Evolutionary conservation across 495 filamentous ascomycete species (phyloP).

Genomic region (Penicillium riverlandense): DNA sequence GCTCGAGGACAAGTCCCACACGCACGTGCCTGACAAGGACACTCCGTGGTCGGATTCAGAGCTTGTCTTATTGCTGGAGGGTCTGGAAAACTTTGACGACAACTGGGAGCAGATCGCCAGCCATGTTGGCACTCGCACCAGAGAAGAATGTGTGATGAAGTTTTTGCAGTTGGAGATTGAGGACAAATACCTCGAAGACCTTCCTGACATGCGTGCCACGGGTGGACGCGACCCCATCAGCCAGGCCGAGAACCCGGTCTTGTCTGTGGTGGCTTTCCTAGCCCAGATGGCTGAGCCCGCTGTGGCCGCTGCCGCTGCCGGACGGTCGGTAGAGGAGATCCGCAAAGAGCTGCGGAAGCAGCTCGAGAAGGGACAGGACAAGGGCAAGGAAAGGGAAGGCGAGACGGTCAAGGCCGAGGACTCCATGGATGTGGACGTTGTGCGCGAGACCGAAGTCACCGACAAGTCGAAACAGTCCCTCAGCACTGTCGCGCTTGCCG

Average conservation of each 20-base stretch:
- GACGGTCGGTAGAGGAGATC: constrained; percentile 77
- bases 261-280: constrained; percentile 90
- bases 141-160: constrained; percentile 93
- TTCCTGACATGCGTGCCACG: constrained; percentile 57
- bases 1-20: constrained; percentile 77
- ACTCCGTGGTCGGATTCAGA: constrained; percentile 88
- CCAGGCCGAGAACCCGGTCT: constrained; percentile 86
- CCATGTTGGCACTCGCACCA: constrained; percentile 83
- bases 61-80: constrained; percentile 77
- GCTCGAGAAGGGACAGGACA: constrained; percentile 54
- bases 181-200: constrained; percentile 77
- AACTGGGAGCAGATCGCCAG: constrained; percentile 91
- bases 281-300: constrained; percentile 81
- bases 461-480: constrained; percentile 41
- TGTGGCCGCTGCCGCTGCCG: constrained; percentile 82
- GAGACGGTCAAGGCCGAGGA: constrained; percentile 52
- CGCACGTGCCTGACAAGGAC: constrained; percentile 66
- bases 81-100: constrained; percentile 83
- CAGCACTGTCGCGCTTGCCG: constrained; percentile 73
- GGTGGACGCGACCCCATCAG: constrained; percentile 77
- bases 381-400: constrained; percentile 39
- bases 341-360: constrained; percentile 64
- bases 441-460: constrained; percentile 17
- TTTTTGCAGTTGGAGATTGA: constrained; percentile 90
- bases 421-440: constrained; percentile 59